phyloP scores from a whole-genome alignment of 1,284 basidiomycete genomes.

The Ustilago bromivora region DNA sequence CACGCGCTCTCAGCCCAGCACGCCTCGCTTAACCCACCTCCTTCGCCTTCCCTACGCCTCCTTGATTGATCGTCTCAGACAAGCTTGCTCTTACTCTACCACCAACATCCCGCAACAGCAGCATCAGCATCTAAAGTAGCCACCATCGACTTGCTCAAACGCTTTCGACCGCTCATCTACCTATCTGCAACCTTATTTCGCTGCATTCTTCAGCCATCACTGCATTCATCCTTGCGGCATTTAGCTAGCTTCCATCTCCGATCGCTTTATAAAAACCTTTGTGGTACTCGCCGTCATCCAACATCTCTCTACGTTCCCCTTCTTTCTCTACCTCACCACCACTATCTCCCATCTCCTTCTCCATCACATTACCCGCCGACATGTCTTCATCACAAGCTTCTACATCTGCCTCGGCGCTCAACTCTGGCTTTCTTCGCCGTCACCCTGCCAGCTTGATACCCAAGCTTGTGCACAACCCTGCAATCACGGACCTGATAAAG shows the following conservation, averaged over 20 bases:
- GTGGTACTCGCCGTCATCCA: constrained; percentile 11
- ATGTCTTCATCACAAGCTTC: constrained; percentile 52
- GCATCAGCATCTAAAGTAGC: neutral
- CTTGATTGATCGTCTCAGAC: constrained; percentile 28
- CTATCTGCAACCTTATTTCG: constrained; percentile 32
- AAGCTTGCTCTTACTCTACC: neutral
- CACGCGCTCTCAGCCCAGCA: constrained; percentile 32
- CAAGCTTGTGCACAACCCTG: constrained; percentile 66
- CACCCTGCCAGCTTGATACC: constrained; percentile 67
- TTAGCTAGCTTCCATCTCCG: constrained; percentile 39
- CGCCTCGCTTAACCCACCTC: constrained; percentile 30
- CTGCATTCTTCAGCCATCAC: constrained; percentile 22
- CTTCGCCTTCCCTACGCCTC: constrained; percentile 17
- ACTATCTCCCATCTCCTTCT: constrained; percentile 4
- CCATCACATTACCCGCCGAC: constrained; percentile 11
- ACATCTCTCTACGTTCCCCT: constrained; percentile 3
- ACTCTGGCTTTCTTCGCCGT: constrained; percentile 61
- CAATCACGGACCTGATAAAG: constrained; percentile 68
- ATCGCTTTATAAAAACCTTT: constrained; percentile 28
- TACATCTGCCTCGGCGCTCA: constrained; percentile 47
- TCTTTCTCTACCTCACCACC: neutral
- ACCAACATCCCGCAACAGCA: neutral
- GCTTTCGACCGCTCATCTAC: constrained; percentile 1
- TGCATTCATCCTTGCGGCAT: constrained; percentile 25
- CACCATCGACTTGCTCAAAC: neutral